Evolutionary conservation across 1,139 yeast species (phyloP).

Genomic region (Wickerhamomyces sp.): DNA sequence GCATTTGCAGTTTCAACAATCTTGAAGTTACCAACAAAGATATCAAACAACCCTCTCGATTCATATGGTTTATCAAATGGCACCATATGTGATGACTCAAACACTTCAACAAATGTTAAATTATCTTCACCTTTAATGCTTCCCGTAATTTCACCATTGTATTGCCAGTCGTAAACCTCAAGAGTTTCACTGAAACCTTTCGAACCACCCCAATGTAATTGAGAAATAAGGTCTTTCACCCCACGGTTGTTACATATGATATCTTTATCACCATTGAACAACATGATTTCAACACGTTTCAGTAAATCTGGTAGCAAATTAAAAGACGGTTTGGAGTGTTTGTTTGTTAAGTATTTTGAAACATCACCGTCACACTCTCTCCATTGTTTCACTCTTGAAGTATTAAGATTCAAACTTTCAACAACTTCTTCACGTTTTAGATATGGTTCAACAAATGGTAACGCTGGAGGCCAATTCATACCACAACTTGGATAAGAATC

Average conservation of each 20-base stretch:
- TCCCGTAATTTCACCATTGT: constrained; percentile 46
- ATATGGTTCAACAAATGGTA: constrained; percentile 55
- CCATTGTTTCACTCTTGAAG: constrained; percentile 46
- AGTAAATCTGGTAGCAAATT: constrained; percentile 62
- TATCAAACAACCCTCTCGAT: constrained; percentile 65
- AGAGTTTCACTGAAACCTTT: constrained; percentile 48
- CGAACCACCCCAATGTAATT: constrained; percentile 64
- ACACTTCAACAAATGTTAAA: constrained; percentile 70
- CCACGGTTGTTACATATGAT: constrained; percentile 84
- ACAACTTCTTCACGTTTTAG: constrained; percentile 53
- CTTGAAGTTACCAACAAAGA: constrained; percentile 23
- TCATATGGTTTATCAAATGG: constrained; percentile 77
- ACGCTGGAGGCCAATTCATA: constrained; percentile 86
- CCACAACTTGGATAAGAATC: constrained; percentile 89
- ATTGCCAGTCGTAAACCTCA: constrained; percentile 44
- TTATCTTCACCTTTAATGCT: constrained; percentile 55
- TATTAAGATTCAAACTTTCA: constrained; percentile 48
- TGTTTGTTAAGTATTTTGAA: constrained; percentile 45
- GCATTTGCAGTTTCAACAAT: constrained; percentile 14
- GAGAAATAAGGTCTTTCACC: constrained; percentile 57
- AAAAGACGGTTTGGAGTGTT: constrained; percentile 54
- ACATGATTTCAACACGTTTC: constrained; percentile 50
- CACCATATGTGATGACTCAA: constrained; percentile 89
- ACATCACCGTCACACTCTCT: constrained; percentile 69
- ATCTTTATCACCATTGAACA: constrained; percentile 88